Base-by-base conservation (phyloP, 2,329 filamentous ascomycete genomes). In the Rutstroemia sp. region DNA sequence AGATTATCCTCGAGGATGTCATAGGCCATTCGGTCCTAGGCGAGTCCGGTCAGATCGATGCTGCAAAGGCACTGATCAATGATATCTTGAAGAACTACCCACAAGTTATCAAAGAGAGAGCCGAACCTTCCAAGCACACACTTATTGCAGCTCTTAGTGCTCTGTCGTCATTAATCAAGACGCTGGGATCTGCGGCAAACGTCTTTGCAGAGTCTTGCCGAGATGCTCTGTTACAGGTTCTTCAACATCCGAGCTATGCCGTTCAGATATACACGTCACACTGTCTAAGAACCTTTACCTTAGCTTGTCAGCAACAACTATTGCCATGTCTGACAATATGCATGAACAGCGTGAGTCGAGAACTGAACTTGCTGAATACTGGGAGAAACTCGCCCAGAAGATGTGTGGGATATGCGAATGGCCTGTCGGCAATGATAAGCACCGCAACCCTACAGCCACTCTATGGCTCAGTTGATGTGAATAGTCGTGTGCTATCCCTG, bases 201-300 rank as follows among this genome's bases (percentile, higher is more conserved):
- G 77, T 77, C 53, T 84, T 96, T 64, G 88, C 90, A 7, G 95
- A 99, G 61, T 70, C 79, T 14, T 95, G 90, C 69, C 83, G 92
- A 50, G 94, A 99, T 70, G 88, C 88, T 4, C 75, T 99, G 34
- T 76, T 97, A 41, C 91, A 96, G 70, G 89, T 96, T 5, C 76
- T 97, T 25, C 90, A 95, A 65, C 94, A 99, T 71, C 90, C 92
- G 0, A 96, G 90, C 72, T 97, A 97, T 71, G 94, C 91, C 4
- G 94, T 99, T 2, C 94, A 99, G 68, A 85, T 97, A 3, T 88
- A 94, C 66, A 86, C 90, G 1, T 90, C 94, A 4, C 82, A 88
- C 59, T 96, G 91, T 67, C 77, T 97, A 65, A 90, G 92, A 64
- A 83, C 81, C 0, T 94, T 97, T 67, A 89, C 95, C 0, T 77